These are phyloP conservation scores for Peronosclerospora sorghi DNA, from an alignment of 352 stramenopile genomes.

Conservation along the genomic window DNA sequence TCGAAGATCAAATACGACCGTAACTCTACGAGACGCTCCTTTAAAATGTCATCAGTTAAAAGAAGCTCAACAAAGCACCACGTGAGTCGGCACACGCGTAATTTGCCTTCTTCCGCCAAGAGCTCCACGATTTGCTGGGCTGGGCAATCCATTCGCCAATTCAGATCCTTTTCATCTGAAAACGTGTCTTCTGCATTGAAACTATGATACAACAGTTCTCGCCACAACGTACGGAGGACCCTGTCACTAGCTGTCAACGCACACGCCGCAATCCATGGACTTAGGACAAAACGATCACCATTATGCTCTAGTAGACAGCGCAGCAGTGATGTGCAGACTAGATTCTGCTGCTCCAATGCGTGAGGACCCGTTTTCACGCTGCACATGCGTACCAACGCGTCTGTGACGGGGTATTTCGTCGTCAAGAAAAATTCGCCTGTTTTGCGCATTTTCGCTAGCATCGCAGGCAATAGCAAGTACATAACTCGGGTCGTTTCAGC, in stretches of 20 bases:
- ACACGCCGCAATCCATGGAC: constrained; percentile 58
- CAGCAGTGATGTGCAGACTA: constrained; percentile 60
- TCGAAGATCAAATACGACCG: constrained; percentile 31
- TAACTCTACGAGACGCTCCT: constrained; percentile 14
- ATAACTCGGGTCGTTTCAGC: constrained; percentile 68
- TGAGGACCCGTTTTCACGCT: constrained; percentile 7
- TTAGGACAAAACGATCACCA: constrained; percentile 61
- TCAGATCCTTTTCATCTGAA: constrained; percentile 6
- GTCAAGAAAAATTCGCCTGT: constrained; percentile 41
- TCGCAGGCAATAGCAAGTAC: constrained; percentile 39
- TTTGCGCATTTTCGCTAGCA: constrained; percentile 71
- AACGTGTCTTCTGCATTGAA: not conserved
- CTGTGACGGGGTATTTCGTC: constrained; percentile 56
- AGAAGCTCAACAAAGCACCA: constrained; percentile 35
- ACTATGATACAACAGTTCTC: constrained; percentile 23
- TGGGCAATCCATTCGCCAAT: constrained; percentile 33
- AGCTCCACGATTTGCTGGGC: constrained; percentile 44
- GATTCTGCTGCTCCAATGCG: constrained; percentile 29
- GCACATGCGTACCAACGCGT: constrained; percentile 45
- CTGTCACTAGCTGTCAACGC: constrained; percentile 43
- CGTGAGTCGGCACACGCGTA: constrained; percentile 25
- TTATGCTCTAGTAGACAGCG: constrained; percentile 69
- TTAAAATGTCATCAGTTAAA: constrained; percentile 21
- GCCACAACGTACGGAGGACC: constrained; percentile 38
- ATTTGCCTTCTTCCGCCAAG: constrained; percentile 34